These are phyloP conservation scores for Cyclocybe cylindracea DNA, from an alignment of 768 basidiomycete genomes.

Conservation along the genomic window DNA sequence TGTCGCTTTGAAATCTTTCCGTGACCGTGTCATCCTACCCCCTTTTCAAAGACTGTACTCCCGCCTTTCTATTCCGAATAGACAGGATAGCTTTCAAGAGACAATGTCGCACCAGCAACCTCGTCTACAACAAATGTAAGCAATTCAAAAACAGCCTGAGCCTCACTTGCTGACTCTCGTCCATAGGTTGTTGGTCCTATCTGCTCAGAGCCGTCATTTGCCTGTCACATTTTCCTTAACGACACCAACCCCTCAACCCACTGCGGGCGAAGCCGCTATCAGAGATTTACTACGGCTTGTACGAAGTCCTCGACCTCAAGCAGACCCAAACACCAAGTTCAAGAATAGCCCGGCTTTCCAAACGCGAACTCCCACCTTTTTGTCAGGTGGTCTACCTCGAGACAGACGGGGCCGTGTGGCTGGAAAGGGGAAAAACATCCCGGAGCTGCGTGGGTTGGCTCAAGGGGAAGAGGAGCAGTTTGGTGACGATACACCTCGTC, in stretches of 20 bases:
- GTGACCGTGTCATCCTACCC: conserved; percentile 77
- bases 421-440: conserved; percentile 40
- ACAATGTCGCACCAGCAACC: conserved; percentile 61
- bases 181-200: conserved; percentile 70
- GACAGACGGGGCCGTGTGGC: conserved; percentile 81
- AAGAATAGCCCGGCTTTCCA: conserved; percentile 23
- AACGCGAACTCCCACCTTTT: conserved; percentile 62
- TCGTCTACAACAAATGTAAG: conserved; percentile 80
- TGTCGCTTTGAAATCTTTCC: conserved; percentile 77
- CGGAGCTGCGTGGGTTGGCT: conserved; percentile 28
- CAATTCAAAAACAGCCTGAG: not conserved
- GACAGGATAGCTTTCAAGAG: conserved; percentile 59
- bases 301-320: conserved; percentile 50
- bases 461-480: conserved; percentile 38
- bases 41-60: conserved; percentile 55
- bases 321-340: conserved; percentile 31
- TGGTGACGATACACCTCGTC: conserved; percentile 58
- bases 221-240: conserved; percentile 63
- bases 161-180: conserved; percentile 1
- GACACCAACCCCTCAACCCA: conserved; percentile 53
- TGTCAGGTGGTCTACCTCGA: conserved; percentile 71
- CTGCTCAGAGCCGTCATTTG: conserved; percentile 65
- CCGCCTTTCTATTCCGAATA: conserved; percentile 53
- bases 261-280: conserved; percentile 67
- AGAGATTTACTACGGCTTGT: conserved; percentile 64